Evolutionary conservation across 202 grass and related monocot genomes (phyloP).

Genomic region (Panicum hallii): DNA sequence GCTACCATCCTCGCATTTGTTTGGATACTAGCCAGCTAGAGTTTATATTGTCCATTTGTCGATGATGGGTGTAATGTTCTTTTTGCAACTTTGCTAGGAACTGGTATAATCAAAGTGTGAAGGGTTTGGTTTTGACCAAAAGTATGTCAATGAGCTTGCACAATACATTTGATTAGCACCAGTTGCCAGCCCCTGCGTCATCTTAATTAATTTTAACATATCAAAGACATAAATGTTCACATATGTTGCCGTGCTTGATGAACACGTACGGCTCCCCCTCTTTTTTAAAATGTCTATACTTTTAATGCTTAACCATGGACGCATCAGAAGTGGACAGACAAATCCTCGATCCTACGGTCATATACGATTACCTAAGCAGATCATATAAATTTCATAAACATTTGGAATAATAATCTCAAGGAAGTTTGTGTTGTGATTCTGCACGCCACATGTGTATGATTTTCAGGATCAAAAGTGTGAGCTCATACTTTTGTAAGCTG

Average conservation of each 20-base stretch:
- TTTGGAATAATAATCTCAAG: not conserved
- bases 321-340: not conserved
- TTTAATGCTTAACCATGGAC: not conserved
- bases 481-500: not conserved
- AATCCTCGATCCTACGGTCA: not conserved
- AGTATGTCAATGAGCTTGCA: conserved; percentile 36
- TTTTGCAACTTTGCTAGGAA: conserved; percentile 34
- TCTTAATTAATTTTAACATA: conserved; percentile 28
- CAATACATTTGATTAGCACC: not conserved
- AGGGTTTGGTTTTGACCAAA: conserved; percentile 44
- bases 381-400: not conserved
- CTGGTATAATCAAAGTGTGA: conserved; percentile 21
- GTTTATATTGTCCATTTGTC: conserved; percentile 48
- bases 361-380: not conserved
- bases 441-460: conserved; percentile 17
- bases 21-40: conserved; percentile 48
- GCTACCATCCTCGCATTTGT: conserved; percentile 31
- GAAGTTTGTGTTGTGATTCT: not conserved
- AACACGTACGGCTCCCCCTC: not conserved
- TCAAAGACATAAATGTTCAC: not conserved
- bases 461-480: conserved; percentile 1
- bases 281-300: conserved; percentile 20
- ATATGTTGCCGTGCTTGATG: not conserved
- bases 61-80: conserved; percentile 39
- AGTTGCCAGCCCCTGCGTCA: conserved; percentile 23